Evolutionary conservation across 2,329 filamentous ascomycete species (phyloP), one percentile per base, ranked within the genome.

Genomic region (Davidsoniella virescens): DNA sequence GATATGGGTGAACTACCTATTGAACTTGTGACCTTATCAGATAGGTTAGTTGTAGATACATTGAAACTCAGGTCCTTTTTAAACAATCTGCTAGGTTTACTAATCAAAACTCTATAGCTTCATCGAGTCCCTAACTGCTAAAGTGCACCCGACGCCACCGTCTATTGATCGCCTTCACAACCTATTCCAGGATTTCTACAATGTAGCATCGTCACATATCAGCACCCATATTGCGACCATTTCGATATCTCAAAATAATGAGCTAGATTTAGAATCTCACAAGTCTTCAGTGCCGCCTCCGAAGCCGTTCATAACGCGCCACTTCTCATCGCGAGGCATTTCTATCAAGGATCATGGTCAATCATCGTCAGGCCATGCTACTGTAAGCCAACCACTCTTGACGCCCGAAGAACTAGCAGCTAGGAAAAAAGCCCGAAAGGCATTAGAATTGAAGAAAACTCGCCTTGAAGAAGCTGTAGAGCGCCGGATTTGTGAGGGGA

Each of bases 101-200:
- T 38, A 37, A 51, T 58, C 58, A 54, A 60, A 50, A 53, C 47
- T 17, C 29, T 29, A n/a, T 36, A 92, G 87, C 61, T 98, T 98
- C 62, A 81, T 96, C 59, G 87, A 94, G 54, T 90, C 87, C 5
- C 69, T 98, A 23, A 84, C 80, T 44, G 86, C 86, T 58, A 94
- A 85, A 69, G 82, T 93, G 29, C 84, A 95, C 59, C 77, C 84
- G 2, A 80, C 79, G 4, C 92, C 92, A 4, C 81, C 92, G 1
- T 84, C 77, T 43, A 83, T 93, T 60, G 87, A 94, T 44, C 81
- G 76, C 55, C 73, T 96, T 14, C 83, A 87, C 7, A 74, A 77
- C n/a, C 72, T 92, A 49, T 96, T 96, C 62, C 92, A 98, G 65
- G 87, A 94, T 52, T 98, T 96, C 63, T 98, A 98, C 62, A 69